Percentiles rank a stretch among this genome's conserved stretches.
phyloP scores from a whole-genome alignment of 768 basidiomycete species.

The Lactifluus piperatus region DNA sequence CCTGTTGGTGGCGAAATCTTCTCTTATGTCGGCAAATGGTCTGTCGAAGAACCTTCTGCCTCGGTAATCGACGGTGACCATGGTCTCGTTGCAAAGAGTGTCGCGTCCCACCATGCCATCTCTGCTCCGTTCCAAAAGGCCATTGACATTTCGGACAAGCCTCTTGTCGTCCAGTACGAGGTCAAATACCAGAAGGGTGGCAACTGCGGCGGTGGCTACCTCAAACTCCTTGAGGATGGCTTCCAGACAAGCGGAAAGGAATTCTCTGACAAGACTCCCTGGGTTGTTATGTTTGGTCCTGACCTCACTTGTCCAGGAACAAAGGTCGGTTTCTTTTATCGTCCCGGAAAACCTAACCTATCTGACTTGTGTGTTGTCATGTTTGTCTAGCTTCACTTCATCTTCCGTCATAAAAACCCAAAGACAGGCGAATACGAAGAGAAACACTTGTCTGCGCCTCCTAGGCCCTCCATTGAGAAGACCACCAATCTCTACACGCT shows the following conservation, averaged over 20 bases:
- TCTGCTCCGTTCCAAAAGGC: slow-evolving; percentile 79
- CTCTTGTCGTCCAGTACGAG: slow-evolving; percentile 95
- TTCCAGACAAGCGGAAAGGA: slow-evolving; percentile 92
- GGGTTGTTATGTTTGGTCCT: slow-evolving; percentile 97
- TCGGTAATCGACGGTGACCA: slow-evolving; percentile 77
- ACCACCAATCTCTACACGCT: slow-evolving; percentile 92
- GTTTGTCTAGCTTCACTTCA: slow-evolving; percentile 77
- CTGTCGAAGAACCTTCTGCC: slow-evolving; percentile 79
- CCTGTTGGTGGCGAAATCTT: slow-evolving; percentile 93
- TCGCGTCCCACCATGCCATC: slow-evolving; percentile 98
- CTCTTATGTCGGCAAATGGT: slow-evolving; percentile 96
- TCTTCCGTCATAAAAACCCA: slow-evolving; percentile 97
- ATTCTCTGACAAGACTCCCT: slow-evolving; percentile 89
- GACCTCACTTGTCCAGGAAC: slow-evolving; percentile 90
- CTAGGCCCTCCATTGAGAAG: slow-evolving; percentile 82
- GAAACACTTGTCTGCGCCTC: slow-evolving; percentile 84
- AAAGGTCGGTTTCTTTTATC: slow-evolving; percentile 43
- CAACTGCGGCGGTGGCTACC: slow-evolving; percentile 97
- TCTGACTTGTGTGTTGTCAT: background rate
- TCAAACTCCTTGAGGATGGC: slow-evolving; percentile 91
- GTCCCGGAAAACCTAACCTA: no score
- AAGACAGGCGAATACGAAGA: slow-evolving; percentile 90
- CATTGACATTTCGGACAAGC: slow-evolving; percentile 73
- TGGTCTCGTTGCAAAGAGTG: slow-evolving; percentile 91
- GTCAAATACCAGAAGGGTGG: slow-evolving; percentile 99